phyloP scores from a whole-genome alignment of 768 basidiomycete genomes.

The Asterophora lycoperdoides region DNA sequence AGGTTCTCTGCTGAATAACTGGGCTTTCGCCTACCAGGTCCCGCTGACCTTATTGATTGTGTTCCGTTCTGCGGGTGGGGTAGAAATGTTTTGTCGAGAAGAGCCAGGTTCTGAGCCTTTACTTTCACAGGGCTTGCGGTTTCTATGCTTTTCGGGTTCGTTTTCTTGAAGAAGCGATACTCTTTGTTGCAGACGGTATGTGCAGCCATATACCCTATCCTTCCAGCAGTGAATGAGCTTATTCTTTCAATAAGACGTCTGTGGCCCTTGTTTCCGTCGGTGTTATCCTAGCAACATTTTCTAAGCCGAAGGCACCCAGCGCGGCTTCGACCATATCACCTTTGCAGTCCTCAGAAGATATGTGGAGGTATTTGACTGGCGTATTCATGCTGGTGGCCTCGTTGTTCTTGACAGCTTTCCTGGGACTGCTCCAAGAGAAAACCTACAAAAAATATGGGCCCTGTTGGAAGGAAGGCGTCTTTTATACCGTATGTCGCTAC shows the following conservation, averaged over 20 bases:
- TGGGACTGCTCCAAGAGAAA: conserved; percentile 73
- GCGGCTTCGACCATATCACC: conserved; percentile 16
- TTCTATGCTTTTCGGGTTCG: conserved; percentile 69
- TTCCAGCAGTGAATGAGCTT: conserved; percentile 20
- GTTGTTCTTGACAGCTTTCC: conserved; percentile 59
- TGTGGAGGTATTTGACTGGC: conserved; percentile 55
- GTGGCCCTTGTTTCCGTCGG: conserved; percentile 67
- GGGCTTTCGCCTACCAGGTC: conserved; percentile 73
- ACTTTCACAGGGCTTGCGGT: conserved; percentile 56
- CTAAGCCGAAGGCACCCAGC: conserved; percentile 36
- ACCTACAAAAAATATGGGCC: conserved; percentile 74
- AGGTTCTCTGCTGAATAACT: conserved; percentile 74
- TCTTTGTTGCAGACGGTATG: conserved; percentile 57
- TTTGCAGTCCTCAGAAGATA: conserved; percentile 27
- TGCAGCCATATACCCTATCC: conserved; percentile 4
- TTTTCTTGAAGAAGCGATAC: conserved; percentile 59
- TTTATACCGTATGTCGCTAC: conserved; percentile 64
- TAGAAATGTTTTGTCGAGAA: neutral
- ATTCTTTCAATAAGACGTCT: conserved; percentile 40
- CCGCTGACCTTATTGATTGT: conserved; percentile 80
- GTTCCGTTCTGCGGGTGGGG: conserved; percentile 74
- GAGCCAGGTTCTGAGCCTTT: conserved; percentile 2
- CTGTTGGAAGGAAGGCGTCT: conserved; percentile 79
- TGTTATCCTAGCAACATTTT: conserved; percentile 69
- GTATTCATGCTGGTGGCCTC: conserved; percentile 64